Evolutionary conservation across 2,329 filamentous ascomycete genomes (phyloP), one percentile per base, ranked within the genome.

Genomic region (Ceratocystis papillata): DNA sequence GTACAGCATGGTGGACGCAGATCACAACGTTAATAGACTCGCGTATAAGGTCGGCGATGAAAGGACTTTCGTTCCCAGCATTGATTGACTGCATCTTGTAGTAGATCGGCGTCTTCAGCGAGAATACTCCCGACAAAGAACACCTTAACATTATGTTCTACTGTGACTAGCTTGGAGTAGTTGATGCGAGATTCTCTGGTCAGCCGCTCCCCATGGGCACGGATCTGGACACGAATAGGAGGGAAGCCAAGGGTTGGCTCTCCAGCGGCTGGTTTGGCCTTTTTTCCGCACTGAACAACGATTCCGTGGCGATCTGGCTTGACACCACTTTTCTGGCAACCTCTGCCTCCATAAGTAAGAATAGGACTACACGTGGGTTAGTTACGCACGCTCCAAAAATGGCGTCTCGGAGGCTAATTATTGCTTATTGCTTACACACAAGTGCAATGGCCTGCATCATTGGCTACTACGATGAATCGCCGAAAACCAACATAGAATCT

Each of bases 71-170:
- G 75, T 48, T 73, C 71, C 80, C 80, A 83, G 72, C 80, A 81
- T 48, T 72, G 69, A 69, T 82, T 76, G 65, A 83, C 78, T 3
- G 80, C 80, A 2, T 76, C 71, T 6, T 70, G 70, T 37, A 83
- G 77, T 7, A 73, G 73, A 0, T 77, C 70, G 69, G 77, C 78
- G 70, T 81, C 76, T 0, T 74, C 70, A 1, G 69, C 65, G 2
- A 71, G 65, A 17, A 84, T 75, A 3, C 72, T 70, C n/a, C 82
- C 82, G 63, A 85, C 79, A 70, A 84, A 83, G 69, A 79, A 76
- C n/a, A 84, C 80, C 59, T 76, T 78, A 69, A 79, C 74, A 70
- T 85, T 85, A 73, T 84, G 82, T 71, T 84, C 81, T 30, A 85
- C 75, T 2, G 80, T 82, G 33, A 78, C 76, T 5, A 81, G 73